A percentile compares a stretch with the other conserved stretches of the same genome.
phyloP scores from a whole-genome alignment of 2,329 filamentous ascomycete genomes.

The Fusarium pininemorale region DNA sequence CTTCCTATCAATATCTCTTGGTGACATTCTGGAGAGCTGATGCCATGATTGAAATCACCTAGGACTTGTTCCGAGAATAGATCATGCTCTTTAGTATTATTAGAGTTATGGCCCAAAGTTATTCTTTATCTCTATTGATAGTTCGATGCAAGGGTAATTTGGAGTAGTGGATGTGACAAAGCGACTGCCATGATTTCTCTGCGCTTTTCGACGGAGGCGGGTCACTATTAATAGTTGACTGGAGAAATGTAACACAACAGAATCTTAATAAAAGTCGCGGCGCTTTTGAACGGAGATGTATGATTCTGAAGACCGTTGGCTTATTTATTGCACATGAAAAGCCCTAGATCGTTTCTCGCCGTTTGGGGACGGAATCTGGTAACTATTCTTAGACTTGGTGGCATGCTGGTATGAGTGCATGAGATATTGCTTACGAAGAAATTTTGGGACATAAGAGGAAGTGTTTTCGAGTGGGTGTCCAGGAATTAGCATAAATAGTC shows the following conservation, averaged over 20 bases:
- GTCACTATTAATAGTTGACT: background rate
- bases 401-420: accelerated
- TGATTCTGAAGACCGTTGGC: accelerated
- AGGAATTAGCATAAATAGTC: background rate
- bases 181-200: background rate
- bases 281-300: background rate
- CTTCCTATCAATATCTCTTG: background rate
- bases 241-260: background rate
- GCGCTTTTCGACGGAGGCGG: background rate
- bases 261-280: accelerated
- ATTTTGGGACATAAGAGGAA: accelerated
- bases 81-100: background rate
- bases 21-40: background rate
- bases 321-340: no score
- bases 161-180: background rate
- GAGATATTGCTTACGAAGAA: accelerated
- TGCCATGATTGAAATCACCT: background rate
- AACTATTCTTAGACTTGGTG: background rate
- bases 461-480: accelerated
- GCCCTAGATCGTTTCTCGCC: background rate
- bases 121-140: accelerated
- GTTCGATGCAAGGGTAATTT: background rate
- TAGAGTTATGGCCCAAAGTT: background rate
- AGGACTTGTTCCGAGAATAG: background rate
- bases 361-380: background rate